phyloP scores from a whole-genome alignment of 2,329 filamentous ascomycete species.

The Exserohilum rostratum region DNA sequence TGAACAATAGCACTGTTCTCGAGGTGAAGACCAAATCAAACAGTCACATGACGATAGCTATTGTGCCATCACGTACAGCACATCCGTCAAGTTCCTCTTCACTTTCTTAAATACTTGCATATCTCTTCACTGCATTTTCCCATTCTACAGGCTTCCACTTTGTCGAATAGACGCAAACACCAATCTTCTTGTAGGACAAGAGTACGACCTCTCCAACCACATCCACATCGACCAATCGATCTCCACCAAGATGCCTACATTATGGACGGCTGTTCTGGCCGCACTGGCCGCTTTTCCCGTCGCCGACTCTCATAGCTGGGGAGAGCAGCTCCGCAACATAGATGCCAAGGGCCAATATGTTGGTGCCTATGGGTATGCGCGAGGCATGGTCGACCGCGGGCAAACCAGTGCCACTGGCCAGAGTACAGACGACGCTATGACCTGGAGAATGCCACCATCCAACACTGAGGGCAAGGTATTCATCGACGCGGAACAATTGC shows the following conservation, averaged over 20 bases:
- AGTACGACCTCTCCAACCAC: background rate
- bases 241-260: constrained; percentile 27
- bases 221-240: constrained; percentile 4
- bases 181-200: constrained; percentile 10
- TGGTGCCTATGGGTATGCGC: constrained; percentile 74
- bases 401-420: constrained; percentile 45
- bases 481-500: constrained; percentile 59
- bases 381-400: constrained; percentile 68
- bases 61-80: constrained; percentile 18
- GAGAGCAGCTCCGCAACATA: constrained; percentile 76
- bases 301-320: constrained; percentile 71
- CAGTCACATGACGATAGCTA: constrained; percentile 21
- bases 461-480: constrained; percentile 50
- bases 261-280: constrained; percentile 19
- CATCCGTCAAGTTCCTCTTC: constrained; percentile 21
- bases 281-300: constrained; percentile 28
- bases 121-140: constrained; percentile 6
- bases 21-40: constrained; percentile 30
- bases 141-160: background rate
- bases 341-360: constrained; percentile 75
- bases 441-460: constrained; percentile 58
- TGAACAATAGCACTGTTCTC: constrained; percentile 39
- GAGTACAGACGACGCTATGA: constrained; percentile 66
- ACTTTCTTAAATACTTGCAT: background rate
- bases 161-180: background rate